Evolutionary conservation across 2,329 filamentous ascomycete genomes (phyloP), one percentile per base, ranked within the genome.

Genomic region (Mariannaea elegans): DNA sequence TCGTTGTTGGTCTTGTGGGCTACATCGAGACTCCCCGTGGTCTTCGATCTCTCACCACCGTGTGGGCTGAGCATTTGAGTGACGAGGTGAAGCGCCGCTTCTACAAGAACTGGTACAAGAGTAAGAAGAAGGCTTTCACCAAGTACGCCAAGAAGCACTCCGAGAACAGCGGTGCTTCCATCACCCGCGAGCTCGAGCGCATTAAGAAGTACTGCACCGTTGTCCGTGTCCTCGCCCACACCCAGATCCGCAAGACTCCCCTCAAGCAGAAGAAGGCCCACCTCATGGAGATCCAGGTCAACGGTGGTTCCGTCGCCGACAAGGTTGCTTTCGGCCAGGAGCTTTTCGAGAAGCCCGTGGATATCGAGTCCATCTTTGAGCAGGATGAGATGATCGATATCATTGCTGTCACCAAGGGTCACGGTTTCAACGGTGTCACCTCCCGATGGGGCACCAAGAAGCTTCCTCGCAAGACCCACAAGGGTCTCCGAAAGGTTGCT

Each of bases 61-160:
- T 99, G 81, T 99, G 95, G 95, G 95, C 95, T 78, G 95, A 98
- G 90, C 95, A 99, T 83, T 84, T 99, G 83, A 92, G 91, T 84
- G 95, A 99, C 83, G 95, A 98, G 86, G 80, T 99, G 83, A 97
- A 97, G 91, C 92, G 95, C 78, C 92, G 95, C 80, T 99, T 99
- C 93, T 99, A 99, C 92, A 98, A 98, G 93, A 99, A 99, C 91
- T 99, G 95, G 95, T 99, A 99, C 92, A 97, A 97, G 91, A 93
- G 90, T 89, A 99, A 99, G 94, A 98, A 97, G 93, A 99, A 99
- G 94, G 95, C 95, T 67, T 99, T 99, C 88, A 99, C 95, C 88
- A 97, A 97, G 88, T 99, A 99, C 86, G 93, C 95, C 87, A 99
- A 98, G 93, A 94, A 97, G 90, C 93, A 98, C 90, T 93, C 94